A percentile compares a stretch with the other conserved stretches of the same genome.
Evolutionary conservation across 2,329 filamentous ascomycete genomes (phyloP).

Genomic region (Exserohilum rostratum): DNA sequence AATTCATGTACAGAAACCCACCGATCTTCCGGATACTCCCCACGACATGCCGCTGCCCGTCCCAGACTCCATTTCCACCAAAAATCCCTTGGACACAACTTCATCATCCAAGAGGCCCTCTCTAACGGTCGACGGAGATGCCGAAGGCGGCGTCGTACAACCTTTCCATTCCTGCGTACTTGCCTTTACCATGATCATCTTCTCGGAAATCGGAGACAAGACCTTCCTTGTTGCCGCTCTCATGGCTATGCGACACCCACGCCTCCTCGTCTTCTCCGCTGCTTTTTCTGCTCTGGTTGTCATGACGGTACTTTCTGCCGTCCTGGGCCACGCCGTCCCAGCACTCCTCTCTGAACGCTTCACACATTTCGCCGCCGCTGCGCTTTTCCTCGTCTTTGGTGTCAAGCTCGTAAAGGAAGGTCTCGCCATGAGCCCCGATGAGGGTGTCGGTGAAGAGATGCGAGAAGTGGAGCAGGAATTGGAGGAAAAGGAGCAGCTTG

Average conservation of each 20-base stretch:
- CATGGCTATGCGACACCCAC: conserved; percentile 99
- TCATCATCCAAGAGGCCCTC: conserved; percentile 33
- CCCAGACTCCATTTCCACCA: conserved; percentile 67
- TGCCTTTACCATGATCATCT: conserved; percentile 95
- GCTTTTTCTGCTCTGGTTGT: conserved; percentile 89
- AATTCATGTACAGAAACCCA: conserved; percentile 68
- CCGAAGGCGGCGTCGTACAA: conserved; percentile 68
- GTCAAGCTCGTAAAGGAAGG: conserved; percentile 84
- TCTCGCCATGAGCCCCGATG: conserved; percentile 83
- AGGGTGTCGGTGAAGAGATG: conserved; percentile 96
- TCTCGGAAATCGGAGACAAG: conserved; percentile 97
- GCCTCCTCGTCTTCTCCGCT: conserved; percentile 89
- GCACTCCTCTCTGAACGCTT: conserved; percentile 87
- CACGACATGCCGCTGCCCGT: conserved; percentile 75
- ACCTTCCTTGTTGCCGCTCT: conserved; percentile 96
- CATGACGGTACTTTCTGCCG: conserved; percentile 94
- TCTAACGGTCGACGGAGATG: conserved; percentile 50
- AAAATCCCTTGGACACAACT: conserved; percentile 58
- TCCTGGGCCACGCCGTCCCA: conserved; percentile 90
- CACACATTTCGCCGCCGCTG: conserved; percentile 84
- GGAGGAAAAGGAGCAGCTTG: conserved; percentile 86
- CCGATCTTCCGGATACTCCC: conserved; percentile 77
- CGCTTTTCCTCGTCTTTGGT: conserved; percentile 89
- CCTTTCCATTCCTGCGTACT: conserved; percentile 88
- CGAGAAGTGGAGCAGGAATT: conserved; percentile 94